These are phyloP conservation scores for Xylariomycetidae sp. DNA, from an alignment of 2,329 filamentous ascomycete genomes.

Conservation along the genomic window DNA sequence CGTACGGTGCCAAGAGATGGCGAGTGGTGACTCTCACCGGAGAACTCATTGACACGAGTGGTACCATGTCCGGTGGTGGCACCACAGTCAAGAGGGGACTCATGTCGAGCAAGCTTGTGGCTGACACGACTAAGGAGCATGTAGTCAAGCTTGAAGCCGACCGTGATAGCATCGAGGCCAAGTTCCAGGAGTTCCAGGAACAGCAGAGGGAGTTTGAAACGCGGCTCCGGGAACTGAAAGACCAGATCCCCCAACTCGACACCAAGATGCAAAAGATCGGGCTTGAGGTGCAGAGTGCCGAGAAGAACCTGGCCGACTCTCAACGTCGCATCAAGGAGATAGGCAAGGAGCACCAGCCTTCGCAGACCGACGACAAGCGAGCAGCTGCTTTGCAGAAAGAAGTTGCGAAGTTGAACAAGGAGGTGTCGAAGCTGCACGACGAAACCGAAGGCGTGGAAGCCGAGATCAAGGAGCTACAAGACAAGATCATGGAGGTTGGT, in stretches of 20 bases:
- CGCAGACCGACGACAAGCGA: conserved; percentile 71
- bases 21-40: conserved; percentile 92
- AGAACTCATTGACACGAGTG: conserved; percentile 94
- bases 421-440: conserved; percentile 71
- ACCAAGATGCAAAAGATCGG: conserved; percentile 87
- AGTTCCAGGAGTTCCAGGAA: conserved; percentile 79
- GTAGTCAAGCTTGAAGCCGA: conserved; percentile 82
- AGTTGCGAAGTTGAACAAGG: conserved; percentile 66
- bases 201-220: conserved; percentile 75
- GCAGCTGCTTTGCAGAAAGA: conserved; percentile 69
- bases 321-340: conserved; percentile 83
- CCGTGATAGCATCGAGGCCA: conserved; percentile 75
- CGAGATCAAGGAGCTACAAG: conserved; percentile 87
- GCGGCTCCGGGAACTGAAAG: conserved; percentile 63
- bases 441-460: conserved; percentile 88
- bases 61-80: conserved; percentile 97
- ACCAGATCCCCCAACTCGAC: conserved; percentile 76
- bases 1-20: conserved; percentile 90
- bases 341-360: conserved; percentile 71
- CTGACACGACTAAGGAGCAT: conserved; percentile 81
- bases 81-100: conserved; percentile 82
- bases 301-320: conserved; percentile 76
- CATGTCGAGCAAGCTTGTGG: conserved; percentile 94
- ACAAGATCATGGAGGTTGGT: conserved; percentile 97
- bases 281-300: conserved; percentile 82